A percentile compares a stretch with the other conserved stretches of the same genome.
Evolutionary conservation across 345 rosid species (phyloP).

Genomic region (Citrus sinensis): DNA sequence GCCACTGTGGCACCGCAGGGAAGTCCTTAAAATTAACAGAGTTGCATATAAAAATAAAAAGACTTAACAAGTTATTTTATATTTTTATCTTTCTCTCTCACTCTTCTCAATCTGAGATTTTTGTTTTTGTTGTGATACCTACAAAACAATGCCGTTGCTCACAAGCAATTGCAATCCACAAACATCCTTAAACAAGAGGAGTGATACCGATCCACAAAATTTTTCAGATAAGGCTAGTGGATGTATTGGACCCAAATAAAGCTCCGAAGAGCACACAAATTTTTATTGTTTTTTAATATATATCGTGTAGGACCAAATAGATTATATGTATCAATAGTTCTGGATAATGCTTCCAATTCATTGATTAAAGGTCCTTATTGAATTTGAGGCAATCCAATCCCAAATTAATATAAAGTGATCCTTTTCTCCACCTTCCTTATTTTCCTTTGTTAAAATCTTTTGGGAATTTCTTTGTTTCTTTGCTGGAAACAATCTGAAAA

Average conservation of each 20-base stretch:
- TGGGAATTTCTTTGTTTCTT: not conserved
- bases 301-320: not conserved
- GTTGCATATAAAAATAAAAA: too few species aligned
- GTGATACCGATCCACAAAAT: not conserved
- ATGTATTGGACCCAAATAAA: not conserved
- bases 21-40: too few species aligned
- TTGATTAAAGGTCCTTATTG: not conserved
- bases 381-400: constrained; percentile 28
- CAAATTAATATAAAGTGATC: not conserved
- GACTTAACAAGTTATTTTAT: too few species aligned
- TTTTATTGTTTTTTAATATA: not conserved
- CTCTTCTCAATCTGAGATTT: too few species aligned
- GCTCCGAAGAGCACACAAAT: not conserved
- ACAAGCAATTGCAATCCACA: not conserved
- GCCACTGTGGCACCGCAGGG: too few species aligned
- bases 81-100: too few species aligned
- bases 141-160: not conserved
- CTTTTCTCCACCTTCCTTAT: not conserved
- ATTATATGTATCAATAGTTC: not conserved
- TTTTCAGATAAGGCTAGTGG: not conserved
- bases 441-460: not conserved
- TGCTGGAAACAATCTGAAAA: not conserved
- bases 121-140: not conserved
- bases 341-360: constrained; percentile 5
- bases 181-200: not conserved